Base-by-base conservation (phyloP, 371 early-diverging fungal species). In the Haplosporangium sp. region DNA sequence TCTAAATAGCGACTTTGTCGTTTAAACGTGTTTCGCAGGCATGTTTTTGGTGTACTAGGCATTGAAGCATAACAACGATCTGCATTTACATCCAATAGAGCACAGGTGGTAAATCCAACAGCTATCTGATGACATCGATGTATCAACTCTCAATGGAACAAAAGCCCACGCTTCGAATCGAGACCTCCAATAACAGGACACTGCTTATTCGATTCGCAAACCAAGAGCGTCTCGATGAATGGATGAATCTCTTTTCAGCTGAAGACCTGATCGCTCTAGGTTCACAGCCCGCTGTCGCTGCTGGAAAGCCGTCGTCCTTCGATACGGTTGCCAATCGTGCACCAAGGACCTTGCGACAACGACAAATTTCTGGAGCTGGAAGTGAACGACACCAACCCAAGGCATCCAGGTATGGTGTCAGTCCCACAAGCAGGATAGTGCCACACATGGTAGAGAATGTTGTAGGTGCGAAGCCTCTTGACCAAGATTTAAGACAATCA, bases 81-180 rank as follows among this genome's bases (percentile, higher is more conserved):
- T 29, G 29, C 29, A 29, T 56, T 46, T 7, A 1, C 11, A 20
- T 45, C 1, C 6, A 45, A 62, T 45, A 67, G 74, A 58, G 58
- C 21, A 29, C 46, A 0, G 23, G 18, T n/a, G 64, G 59, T 8
- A 43, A 57, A 14, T 54, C 60, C 3, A 23, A 50, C 18, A 67
- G 63, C 37, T 62, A 67, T 21, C 64, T 63, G 9, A 62, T 67
- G 67, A 7, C 54, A 0, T 53, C 60, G 8, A 67, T 73, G 74
- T 54, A 36, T 0, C 48, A 66, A 45, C 29, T 50, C 11, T 14
- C 48, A 0, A 37, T 9, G 20, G 64, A 55, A 1, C 13, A 47
- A 6, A 61, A 64, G 47, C 67, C 52, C 6, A 16, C 55, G 0
- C 40, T 73, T n/a, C 58, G 58, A 7, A 50, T 66, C 6, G 60